Percentiles rank a stretch among this genome's conserved stretches.
phyloP scores from a whole-genome alignment of 2,329 filamentous ascomycete species.

The Metarhizium sp. region DNA sequence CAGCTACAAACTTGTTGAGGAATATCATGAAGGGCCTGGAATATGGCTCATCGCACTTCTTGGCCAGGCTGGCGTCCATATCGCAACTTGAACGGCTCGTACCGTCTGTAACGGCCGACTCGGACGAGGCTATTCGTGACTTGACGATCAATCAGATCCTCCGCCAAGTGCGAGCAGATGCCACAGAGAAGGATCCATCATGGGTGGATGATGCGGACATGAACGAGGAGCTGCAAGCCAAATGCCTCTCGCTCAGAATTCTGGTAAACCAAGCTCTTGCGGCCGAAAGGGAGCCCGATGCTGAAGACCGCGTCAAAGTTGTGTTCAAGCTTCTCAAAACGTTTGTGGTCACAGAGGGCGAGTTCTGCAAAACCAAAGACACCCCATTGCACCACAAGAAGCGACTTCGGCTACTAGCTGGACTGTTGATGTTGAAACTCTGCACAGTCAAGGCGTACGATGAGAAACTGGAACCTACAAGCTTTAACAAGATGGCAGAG shows the following conservation, averaged over 20 bases:
- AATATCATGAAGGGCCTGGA: slow-evolving; percentile 66
- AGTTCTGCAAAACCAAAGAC: slow-evolving; percentile 64
- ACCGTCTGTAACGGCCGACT: slow-evolving; percentile 61
- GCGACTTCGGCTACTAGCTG: slow-evolving; percentile 72
- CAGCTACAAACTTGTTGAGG: slow-evolving; percentile 72
- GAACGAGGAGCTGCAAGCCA: slow-evolving; percentile 75
- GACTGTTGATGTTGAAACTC: slow-evolving; percentile 74
- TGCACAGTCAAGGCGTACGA: slow-evolving; percentile 71
- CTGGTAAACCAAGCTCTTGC: slow-evolving; percentile 76
- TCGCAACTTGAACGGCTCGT: slow-evolving; percentile 69
- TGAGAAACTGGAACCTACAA: slow-evolving; percentile 57
- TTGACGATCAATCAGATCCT: slow-evolving; percentile 69
- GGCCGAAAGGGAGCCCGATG: slow-evolving; percentile 39
- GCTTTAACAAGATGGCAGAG: slow-evolving; percentile 75
- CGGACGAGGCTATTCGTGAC: slow-evolving; percentile 67
- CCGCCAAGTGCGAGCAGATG: slow-evolving; percentile 56
- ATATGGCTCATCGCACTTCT: slow-evolving; percentile 64
- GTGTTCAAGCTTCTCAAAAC: slow-evolving; percentile 74
- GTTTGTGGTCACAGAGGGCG: slow-evolving; percentile 66
- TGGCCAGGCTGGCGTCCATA: slow-evolving; percentile 63
- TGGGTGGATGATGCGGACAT: slow-evolving; percentile 62
- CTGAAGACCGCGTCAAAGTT: slow-evolving; percentile 51
- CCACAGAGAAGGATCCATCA: slow-evolving; percentile 43
- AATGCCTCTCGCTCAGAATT: slow-evolving; percentile 74
- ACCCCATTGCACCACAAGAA: slow-evolving; percentile 73